These are phyloP conservation scores for Sclerotinia glacialis DNA, from an alignment of 2,329 filamentous ascomycete genomes.

Conservation along the genomic window DNA sequence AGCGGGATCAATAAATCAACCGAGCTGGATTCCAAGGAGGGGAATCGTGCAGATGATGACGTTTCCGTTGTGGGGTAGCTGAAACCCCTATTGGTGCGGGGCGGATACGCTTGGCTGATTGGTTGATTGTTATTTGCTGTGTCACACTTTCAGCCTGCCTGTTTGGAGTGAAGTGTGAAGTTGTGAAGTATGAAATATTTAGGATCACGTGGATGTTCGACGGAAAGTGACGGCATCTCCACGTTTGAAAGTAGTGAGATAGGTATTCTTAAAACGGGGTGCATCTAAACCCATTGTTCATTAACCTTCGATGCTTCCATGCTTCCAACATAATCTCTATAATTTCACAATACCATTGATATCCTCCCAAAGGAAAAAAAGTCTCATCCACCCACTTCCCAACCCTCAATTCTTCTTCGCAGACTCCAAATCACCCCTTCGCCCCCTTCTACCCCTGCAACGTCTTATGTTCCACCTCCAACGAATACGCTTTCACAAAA, in stretches of 20 bases:
- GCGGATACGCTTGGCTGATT: not conserved
- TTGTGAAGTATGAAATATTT: no score
- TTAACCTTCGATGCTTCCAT: not conserved
- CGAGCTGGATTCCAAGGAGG: slow-evolving; percentile 7
- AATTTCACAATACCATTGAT: not conserved
- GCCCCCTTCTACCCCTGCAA: slow-evolving; percentile 48
- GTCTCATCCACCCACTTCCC: not conserved
- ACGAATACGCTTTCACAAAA: slow-evolving; percentile 48
- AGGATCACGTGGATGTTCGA: no score
- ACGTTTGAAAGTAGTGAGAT: no score
- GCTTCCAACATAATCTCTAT: not conserved
- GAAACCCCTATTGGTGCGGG: slow-evolving; percentile 9
- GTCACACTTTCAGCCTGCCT: not conserved
- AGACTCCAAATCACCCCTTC: slow-evolving; percentile 29
- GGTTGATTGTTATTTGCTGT: not conserved
- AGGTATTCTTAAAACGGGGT: not conserved
- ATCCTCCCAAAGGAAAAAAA: not conserved
- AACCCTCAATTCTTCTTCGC: not conserved
- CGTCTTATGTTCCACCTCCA: slow-evolving; percentile 48
- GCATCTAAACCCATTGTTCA: no score
- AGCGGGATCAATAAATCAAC: not conserved
- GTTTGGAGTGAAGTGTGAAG: not conserved
- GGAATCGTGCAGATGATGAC: slow-evolving; percentile 16
- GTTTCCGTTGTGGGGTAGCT: slow-evolving; percentile 15
- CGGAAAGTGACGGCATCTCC: no score